Conservation (phyloP, 1,284 basidiomycete genomes). For the Agroathelia rolfsii region DNA sequence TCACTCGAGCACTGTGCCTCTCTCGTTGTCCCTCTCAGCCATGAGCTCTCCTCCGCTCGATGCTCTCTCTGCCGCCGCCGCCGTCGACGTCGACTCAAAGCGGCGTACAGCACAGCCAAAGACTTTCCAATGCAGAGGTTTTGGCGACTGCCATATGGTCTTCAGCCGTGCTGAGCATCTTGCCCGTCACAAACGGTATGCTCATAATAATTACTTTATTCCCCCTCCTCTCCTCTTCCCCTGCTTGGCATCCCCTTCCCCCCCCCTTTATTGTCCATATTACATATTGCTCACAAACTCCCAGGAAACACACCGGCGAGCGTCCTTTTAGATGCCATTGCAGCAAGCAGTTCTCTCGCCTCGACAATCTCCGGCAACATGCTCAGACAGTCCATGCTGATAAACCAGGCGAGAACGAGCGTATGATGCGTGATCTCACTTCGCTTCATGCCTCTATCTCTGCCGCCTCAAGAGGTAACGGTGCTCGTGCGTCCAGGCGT, state of each 20-base stretch:
- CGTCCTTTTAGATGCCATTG: slow-evolving; percentile 94
- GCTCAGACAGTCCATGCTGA: slow-evolving; percentile 94
- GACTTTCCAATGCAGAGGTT: slow-evolving; percentile 91
- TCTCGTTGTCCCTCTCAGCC: no score
- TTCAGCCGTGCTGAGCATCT: slow-evolving; percentile 93
- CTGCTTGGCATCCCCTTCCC: slow-evolving; percentile 1
- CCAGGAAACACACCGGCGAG: slow-evolving; percentile 94
- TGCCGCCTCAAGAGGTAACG: slow-evolving; percentile 28
- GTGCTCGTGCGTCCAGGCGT: slow-evolving; percentile 11
- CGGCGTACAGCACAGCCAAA: slow-evolving; percentile 75
- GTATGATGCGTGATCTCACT: slow-evolving; percentile 85
- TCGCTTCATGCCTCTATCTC: slow-evolving; percentile 80
- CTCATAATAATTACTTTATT: slow-evolving; percentile 16
- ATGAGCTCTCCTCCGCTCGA: no score
- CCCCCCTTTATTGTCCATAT: slow-evolving; percentile 4
- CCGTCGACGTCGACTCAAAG: no score
- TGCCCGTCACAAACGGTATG: slow-evolving; percentile 86
- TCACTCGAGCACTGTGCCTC: no score
- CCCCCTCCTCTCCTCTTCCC: slow-evolving; percentile 11
- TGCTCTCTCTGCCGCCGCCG: no score
- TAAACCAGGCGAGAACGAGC: slow-evolving; percentile 79
- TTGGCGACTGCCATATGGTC: slow-evolving; percentile 93
- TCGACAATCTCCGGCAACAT: slow-evolving; percentile 95
- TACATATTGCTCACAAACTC: slow-evolving; percentile 1
- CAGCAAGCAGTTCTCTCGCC: slow-evolving; percentile 88